Conservation (phyloP, 164 flowering plant genomes). For the grape (Vitis vinifera) region ASM3070453v1 NC_081811.1:28429501-28430000, state of each 20-base stretch:
- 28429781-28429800: conserved; percentile 18
- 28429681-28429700: conserved; percentile 48
- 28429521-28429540: conserved; percentile 7
- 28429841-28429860: conserved; percentile 5
- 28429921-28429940: neutral
- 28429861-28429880: conserved; percentile 22
- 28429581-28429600: conserved; percentile 1
- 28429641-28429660: conserved; percentile 24
- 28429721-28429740: conserved; percentile 38
- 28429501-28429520: conserved; percentile 40
- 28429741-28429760: conserved; percentile 35
- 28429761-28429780: conserved; percentile 34
- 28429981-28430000: conserved; percentile 19
- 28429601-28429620: neutral
- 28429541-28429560: conserved; percentile 38
- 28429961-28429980: conserved; percentile 5
- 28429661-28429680: conserved; percentile 44
- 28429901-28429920: conserved; percentile 20
- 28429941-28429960: conserved; percentile 2
- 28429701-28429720: conserved; percentile 31
- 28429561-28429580: conserved; percentile 19
- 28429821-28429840: conserved; percentile 21
- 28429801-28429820: conserved; percentile 44
- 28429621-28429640: conserved; percentile 10
- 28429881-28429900: conserved; percentile 22